Base-by-base conservation (phyloP, 2,329 filamentous ascomycete species). In the Colletotrichum chlorophyti region DNA sequence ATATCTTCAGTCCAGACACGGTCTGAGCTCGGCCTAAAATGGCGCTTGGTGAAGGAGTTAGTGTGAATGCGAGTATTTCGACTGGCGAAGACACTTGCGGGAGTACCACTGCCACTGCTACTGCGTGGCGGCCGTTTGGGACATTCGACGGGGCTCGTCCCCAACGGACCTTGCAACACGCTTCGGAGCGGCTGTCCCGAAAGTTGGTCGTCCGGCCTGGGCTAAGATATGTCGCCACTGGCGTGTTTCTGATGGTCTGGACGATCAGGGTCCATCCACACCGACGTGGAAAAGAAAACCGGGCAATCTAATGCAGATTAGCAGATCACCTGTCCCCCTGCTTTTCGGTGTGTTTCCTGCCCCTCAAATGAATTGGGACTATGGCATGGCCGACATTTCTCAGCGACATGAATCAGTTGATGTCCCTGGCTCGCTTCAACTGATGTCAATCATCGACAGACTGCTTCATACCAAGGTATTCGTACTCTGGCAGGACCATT, bases 241-340 rank as follows among this genome's bases (percentile, higher is more conserved):
- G 55, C 51, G 43, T 31, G 55, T 59, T 59, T 59, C 51, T 49
- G 38, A 15, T 40, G 37, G 37, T 43, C 42, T 37, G 32, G 53
- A 47, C 27, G 40, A 60, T 58, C 58, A 60, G 58, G 58, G 58
- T 60, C 58, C 53, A 60, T 60, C 58, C 58, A 58, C 58, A 60
- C 40, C 42, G 43, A 38, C 29, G 24, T 24, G 31, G 26, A 24
- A 37, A n/a, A 15, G 12, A 24, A 6, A 8, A 24, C 50, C 32
- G 4, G 8, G 21, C 17, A 15, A 23, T 19, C n/a, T 27, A 29
- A 17, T 26, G 21, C 23, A 45, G 26, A 10, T 21, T 45, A 41
- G 49, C 24, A 48, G 26, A 41, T 41, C 21, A 41, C 35, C n/a
- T 14, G 42, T 43, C 26, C n/a, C 24, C 41, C 24, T 21, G 24